Base-by-base conservation (phyloP, 371 early-diverging fungal genomes). In the Mortierella sp. region DNA sequence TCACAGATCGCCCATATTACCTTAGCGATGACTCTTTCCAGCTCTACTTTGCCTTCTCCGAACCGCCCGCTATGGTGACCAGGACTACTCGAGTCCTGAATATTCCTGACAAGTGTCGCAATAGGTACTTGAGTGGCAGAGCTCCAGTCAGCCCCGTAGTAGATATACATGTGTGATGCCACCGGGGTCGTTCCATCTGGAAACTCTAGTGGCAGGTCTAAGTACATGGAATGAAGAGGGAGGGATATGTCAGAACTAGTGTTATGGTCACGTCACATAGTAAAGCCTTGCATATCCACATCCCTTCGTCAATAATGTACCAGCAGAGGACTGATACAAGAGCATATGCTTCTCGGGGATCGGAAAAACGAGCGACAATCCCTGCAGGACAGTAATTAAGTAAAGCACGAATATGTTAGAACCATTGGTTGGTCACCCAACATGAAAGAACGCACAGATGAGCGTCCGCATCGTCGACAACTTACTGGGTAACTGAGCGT, bases 171-270 rank as follows among this genome's bases (percentile, higher is more conserved):
- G 54, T 92, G 91, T 14, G 90, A 90, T 13, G 93, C 90, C 44
- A 95, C 93, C 1, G 96, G 95, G 0, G 96, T 95, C 11, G 94
- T 95, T 11, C 95, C 95, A 85, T 95, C 95, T 11, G 95, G 94
- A 47, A 95, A 93, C 65, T 94, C 92, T 16, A 95, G 89, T 14
- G 95, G 94, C 11, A 95, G 88, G 70, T 94, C 95, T 91, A 74
- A 24, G 10, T 52, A 24, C n/a, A 10, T 19, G 2, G 6, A 19
- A 19, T 55, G 34, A 44, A 31, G 52, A 42, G 44, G 21, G 28
- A 9, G 11, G 10, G 26, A 48, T 5, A 5, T n/a, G 55, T 73
- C 54, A 68, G 58, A 21, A 10, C 24, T 38, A 10, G 48, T 44
- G 57, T 1, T 44, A n/a, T n/a, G 54, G 34, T 7, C 31, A 47